These are phyloP conservation scores for Fraxinus paxiana DNA, from an alignment of 305 asterid genomes.

Conservation along the genomic window DNA sequence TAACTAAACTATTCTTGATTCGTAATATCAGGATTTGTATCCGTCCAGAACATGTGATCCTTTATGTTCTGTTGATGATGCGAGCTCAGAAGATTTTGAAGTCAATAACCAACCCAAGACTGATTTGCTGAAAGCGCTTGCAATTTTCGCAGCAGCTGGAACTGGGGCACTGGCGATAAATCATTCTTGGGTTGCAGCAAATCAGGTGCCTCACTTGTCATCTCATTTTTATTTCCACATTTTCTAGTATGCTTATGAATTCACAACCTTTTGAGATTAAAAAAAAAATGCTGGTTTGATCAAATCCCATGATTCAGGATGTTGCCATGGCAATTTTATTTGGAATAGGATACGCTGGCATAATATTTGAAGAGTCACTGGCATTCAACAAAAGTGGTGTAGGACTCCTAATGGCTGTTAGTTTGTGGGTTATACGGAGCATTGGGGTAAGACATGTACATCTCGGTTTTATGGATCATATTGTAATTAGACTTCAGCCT, in stretches of 20 bases:
- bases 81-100: constrained; percentile 69
- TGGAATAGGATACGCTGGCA: constrained; percentile 89
- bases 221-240: constrained; percentile 14
- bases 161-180: constrained; percentile 82
- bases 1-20: background rate
- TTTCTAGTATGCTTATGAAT: constrained; percentile 17
- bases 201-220: constrained; percentile 58
- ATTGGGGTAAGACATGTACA: constrained; percentile 62
- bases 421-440: constrained; percentile 92
- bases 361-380: constrained; percentile 91
- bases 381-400: constrained; percentile 98
- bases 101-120: constrained; percentile 77
- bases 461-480: background rate
- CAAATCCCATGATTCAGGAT: constrained; percentile 58
- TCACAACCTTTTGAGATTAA: background rate
- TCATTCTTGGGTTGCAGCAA: constrained; percentile 93
- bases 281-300: constrained; percentile 19
- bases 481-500: background rate
- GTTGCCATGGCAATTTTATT: constrained; percentile 84
- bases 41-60: constrained; percentile 88
- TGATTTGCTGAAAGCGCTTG: constrained; percentile 77
- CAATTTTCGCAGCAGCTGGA: constrained; percentile 80
- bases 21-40: constrained; percentile 32
- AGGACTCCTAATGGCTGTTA: constrained; percentile 96
- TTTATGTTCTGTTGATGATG: constrained; percentile 80